Percentiles rank a stretch among this genome's conserved stretches.
phyloP scores from a whole-genome alignment of 2,329 filamentous ascomycete species.

The Apiospora kogelbergensis region DNA sequence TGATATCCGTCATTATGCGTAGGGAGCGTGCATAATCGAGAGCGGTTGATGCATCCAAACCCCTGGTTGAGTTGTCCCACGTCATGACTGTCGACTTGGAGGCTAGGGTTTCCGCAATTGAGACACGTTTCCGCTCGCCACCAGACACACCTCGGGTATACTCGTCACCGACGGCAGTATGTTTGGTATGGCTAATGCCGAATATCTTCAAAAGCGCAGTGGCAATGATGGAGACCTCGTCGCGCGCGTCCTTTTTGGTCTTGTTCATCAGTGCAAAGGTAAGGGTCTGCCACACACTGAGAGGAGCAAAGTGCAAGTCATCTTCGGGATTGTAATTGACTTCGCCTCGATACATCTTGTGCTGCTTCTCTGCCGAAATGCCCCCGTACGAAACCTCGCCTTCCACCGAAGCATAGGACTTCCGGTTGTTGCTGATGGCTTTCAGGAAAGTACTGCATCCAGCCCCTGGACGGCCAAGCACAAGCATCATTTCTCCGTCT shows the following conservation, averaged over 20 bases:
- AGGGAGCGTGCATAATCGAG: slow-evolving; percentile 73
- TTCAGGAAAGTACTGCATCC: slow-evolving; percentile 80
- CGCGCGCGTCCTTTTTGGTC: slow-evolving; percentile 64
- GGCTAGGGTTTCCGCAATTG: slow-evolving; percentile 74
- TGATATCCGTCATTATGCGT: slow-evolving; percentile 74
- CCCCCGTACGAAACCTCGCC: slow-evolving; percentile 74
- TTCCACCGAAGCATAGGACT: slow-evolving; percentile 62
- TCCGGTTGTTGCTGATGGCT: slow-evolving; percentile 69
- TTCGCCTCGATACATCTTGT: slow-evolving; percentile 70
- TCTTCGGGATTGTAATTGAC: slow-evolving; percentile 79
- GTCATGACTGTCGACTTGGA: slow-evolving; percentile 72
- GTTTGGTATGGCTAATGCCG: slow-evolving; percentile 71
- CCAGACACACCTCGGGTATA: slow-evolving; percentile 72
- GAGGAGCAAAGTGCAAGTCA: slow-evolving; percentile 69
- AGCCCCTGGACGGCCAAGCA: slow-evolving; percentile 68
- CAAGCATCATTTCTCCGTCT: slow-evolving; percentile 70
- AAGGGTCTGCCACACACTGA: slow-evolving; percentile 78
- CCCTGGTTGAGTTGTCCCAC: slow-evolving; percentile 80
- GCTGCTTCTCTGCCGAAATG: slow-evolving; percentile 66
- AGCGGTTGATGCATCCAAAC: slow-evolving; percentile 77
- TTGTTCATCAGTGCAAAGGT: slow-evolving; percentile 75
- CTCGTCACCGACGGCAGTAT: slow-evolving; percentile 76
- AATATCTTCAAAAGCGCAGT: slow-evolving; percentile 75
- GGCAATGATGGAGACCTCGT: slow-evolving; percentile 67
- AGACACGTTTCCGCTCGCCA: slow-evolving; percentile 78